Conservation (phyloP, 139 green algal genomes). For the Raphidocelis subcapitata region DNA sequence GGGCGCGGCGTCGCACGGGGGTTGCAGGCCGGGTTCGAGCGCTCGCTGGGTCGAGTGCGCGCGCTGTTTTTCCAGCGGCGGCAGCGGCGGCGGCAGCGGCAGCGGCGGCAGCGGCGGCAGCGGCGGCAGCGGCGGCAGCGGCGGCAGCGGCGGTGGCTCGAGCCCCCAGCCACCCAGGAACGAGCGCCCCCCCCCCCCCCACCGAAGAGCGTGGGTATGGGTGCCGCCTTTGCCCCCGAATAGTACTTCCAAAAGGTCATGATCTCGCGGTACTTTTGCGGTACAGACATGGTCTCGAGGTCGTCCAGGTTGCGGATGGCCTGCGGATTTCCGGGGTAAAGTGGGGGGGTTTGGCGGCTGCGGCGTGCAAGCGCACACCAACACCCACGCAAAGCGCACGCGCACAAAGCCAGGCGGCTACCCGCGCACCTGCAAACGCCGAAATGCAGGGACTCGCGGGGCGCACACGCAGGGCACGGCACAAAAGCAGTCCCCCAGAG, state of each 20-base stretch:
- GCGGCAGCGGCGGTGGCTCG: neutral
- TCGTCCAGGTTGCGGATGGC: conserved; percentile 95
- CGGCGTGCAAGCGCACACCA: too few relatives aligned
- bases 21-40: neutral
- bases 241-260: conserved; percentile 98
- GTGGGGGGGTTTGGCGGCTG: neutral
- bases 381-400: neutral
- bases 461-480: too few relatives aligned
- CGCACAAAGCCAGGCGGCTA: too few relatives aligned
- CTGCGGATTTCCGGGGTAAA: conserved; percentile 44
- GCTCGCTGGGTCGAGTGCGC: too few relatives aligned
- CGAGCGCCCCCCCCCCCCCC: conserved; percentile 3
- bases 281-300: conserved; percentile 91
- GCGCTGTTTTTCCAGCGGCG: too few relatives aligned
- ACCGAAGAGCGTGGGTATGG: conserved; percentile 95
- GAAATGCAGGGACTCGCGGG: too few relatives aligned
- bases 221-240: conserved; percentile 69
- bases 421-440: neutral
- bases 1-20: neutral
- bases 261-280: conserved; percentile 91
- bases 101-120: neutral
- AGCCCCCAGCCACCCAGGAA: too few relatives aligned
- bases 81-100: neutral
- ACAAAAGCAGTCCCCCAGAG: too few relatives aligned
- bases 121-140: neutral